Evolutionary conservation across 495 filamentous ascomycete genomes (phyloP).

Genomic region (Alectoria sarmentosa): DNA sequence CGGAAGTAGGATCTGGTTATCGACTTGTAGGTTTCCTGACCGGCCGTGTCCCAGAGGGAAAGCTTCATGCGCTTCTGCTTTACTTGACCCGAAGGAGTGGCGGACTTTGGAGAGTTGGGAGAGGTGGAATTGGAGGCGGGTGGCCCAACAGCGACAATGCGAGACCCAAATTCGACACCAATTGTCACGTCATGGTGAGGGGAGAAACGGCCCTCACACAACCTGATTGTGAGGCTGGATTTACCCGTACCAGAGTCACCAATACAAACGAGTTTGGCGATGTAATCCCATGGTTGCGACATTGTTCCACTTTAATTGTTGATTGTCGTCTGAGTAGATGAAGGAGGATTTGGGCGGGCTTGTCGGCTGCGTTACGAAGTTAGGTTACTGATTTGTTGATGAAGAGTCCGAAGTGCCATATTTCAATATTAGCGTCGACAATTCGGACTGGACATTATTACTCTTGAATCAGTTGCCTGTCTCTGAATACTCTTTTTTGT

Average conservation of each 20-base stretch:
- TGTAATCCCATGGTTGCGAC: conserved; percentile 90
- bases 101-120: conserved; percentile 27
- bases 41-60: conserved; percentile 91
- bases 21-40: conserved; percentile 93
- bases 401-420: neutral
- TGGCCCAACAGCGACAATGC: conserved; percentile 88
- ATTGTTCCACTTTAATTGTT: conserved; percentile 33
- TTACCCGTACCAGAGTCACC: conserved; percentile 94
- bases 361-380: neutral
- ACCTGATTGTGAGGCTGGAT: conserved; percentile 77
- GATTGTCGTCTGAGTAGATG: neutral
- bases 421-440: neutral
- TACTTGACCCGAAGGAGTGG: conserved; percentile 4
- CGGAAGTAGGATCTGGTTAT: conserved; percentile 95
- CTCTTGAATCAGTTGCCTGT: no score
- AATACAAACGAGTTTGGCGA: conserved; percentile 95
- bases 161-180: conserved; percentile 92
- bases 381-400: neutral
- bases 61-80: conserved; percentile 64
- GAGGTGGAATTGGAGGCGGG: conserved; percentile 44
- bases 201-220: conserved; percentile 95
- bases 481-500: no score
- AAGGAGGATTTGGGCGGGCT: neutral
- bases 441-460: neutral
- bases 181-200: conserved; percentile 94